These are phyloP conservation scores for Penicillium frequentans DNA, from an alignment of 2,329 filamentous ascomycete species.

Conservation along the genomic window DNA sequence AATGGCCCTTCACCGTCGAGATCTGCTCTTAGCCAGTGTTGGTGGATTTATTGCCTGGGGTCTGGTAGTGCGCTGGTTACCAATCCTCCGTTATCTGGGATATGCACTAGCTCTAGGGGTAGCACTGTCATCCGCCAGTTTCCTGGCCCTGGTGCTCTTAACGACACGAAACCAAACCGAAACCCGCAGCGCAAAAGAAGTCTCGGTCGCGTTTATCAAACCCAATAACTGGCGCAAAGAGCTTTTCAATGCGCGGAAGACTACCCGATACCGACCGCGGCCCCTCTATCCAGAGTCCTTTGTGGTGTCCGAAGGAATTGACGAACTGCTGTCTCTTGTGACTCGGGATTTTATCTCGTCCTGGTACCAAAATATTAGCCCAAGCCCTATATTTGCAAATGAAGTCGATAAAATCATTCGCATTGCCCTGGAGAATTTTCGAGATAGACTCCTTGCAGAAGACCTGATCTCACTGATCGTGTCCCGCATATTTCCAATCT, in stretches of 20 bases:
- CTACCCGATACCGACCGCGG: conserved; percentile 65
- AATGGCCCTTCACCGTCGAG: conserved; percentile 49
- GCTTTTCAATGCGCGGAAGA: conserved; percentile 63
- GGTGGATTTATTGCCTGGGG: conserved; percentile 76
- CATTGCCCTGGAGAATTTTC: conserved; percentile 67
- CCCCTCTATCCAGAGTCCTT: conserved; percentile 75
- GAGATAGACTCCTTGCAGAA: conserved; percentile 69
- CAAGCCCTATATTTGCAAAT: conserved; percentile 75
- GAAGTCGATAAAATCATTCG: conserved; percentile 83
- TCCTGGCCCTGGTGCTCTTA: conserved; percentile 61
- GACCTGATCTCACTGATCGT: conserved; percentile 84
- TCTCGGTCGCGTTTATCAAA: conserved; percentile 59
- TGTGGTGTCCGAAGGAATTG: conserved; percentile 75
- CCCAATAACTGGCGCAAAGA: conserved; percentile 69
- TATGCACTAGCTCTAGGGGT: conserved; percentile 78
- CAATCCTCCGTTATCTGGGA: conserved; percentile 77
- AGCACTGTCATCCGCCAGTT: conserved; percentile 53
- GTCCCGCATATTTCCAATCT: conserved; percentile 77
- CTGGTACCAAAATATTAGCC: conserved; percentile 88
- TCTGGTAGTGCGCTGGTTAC: conserved; percentile 78
- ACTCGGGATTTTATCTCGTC: conserved; percentile 80
- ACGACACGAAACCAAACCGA: conserved; percentile 48
- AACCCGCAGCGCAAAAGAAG: conserved; percentile 46
- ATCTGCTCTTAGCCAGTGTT: conserved; percentile 43
- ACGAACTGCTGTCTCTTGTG: conserved; percentile 74